Percentiles rank a stretch among this genome's conserved stretches.
Evolutionary conservation across 768 basidiomycete species (phyloP).

Genomic region (Harrya chromipes): DNA sequence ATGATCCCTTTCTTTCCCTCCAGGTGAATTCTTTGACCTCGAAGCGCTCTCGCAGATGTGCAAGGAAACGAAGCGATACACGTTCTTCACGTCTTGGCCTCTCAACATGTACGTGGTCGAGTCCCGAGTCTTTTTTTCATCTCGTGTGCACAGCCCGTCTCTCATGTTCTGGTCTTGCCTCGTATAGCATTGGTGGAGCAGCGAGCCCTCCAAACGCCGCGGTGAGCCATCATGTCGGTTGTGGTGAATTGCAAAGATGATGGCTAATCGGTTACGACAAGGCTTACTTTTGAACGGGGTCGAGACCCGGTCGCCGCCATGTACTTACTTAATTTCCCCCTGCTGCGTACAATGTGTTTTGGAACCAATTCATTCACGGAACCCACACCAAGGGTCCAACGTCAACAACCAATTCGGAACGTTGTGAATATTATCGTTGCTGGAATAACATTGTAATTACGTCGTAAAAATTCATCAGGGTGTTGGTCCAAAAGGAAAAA

Average conservation of each 20-base stretch:
- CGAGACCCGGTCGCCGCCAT: too few relatives aligned
- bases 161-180: too few relatives aligned
- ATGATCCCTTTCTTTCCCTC: neutral
- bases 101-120: conserved; percentile 55
- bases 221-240: conserved; percentile 38
- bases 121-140: neutral
- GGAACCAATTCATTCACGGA: neutral
- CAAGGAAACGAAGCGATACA: conserved; percentile 56
- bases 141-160: too few relatives aligned
- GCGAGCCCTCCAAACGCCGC: conserved; percentile 73
- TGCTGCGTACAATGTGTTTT: neutral
- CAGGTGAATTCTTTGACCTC: conserved; percentile 71
- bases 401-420: neutral
- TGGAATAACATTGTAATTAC: conserved; percentile 22
- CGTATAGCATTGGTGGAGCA: conserved; percentile 52
- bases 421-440: conserved; percentile 16
- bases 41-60: conserved; percentile 58
- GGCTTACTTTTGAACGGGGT: conserved; percentile 28
- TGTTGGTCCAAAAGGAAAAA: conserved; percentile 5
- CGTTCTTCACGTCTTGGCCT: conserved; percentile 75
- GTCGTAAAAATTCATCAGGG: conserved; percentile 27
- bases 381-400: neutral
- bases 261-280: conserved; percentile 2
- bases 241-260: neutral
- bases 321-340: neutral